Conservation (phyloP, 768 basidiomycete species). For the Termitomyces bulborhizus region DNA sequence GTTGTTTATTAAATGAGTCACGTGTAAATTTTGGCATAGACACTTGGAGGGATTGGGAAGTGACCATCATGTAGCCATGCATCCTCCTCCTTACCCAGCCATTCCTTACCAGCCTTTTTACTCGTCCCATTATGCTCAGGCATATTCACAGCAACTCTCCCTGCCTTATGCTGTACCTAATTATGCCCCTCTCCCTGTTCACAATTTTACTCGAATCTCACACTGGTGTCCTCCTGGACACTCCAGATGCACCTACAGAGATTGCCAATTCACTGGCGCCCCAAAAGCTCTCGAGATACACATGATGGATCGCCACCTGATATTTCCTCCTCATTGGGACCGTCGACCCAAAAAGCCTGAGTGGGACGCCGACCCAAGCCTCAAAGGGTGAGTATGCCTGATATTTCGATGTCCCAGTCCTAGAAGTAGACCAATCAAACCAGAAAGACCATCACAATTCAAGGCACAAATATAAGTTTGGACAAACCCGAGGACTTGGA, state of each 20-base stretch:
- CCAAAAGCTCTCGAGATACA: conserved; percentile 68
- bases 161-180: not conserved
- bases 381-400: conserved; percentile 55
- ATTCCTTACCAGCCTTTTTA: conserved; percentile 7
- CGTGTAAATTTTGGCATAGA: conserved; percentile 12
- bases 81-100: not conserved
- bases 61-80: not conserved
- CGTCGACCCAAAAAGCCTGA: conserved; percentile 45
- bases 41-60: not conserved
- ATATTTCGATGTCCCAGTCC: not conserved
- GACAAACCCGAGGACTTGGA: conserved; percentile 79
- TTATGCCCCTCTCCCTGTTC: not conserved
- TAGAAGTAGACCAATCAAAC: not conserved
- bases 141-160: conserved; percentile 8
- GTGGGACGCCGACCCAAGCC: conserved; percentile 80
- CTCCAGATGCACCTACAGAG: conserved; percentile 50
- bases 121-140: conserved; percentile 17
- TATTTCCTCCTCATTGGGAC: conserved; percentile 73
- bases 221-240: conserved; percentile 64
- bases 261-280: conserved; percentile 68
- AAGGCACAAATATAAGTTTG: conserved; percentile 71
- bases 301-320: conserved; percentile 87
- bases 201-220: conserved; percentile 6
- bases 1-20: conserved; percentile 14
- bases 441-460: conserved; percentile 69